Evolutionary conservation across 257 asterid species (phyloP), one percentile per base, ranked within the genome.

Genomic region (Buddleja alternifolia): DNA sequence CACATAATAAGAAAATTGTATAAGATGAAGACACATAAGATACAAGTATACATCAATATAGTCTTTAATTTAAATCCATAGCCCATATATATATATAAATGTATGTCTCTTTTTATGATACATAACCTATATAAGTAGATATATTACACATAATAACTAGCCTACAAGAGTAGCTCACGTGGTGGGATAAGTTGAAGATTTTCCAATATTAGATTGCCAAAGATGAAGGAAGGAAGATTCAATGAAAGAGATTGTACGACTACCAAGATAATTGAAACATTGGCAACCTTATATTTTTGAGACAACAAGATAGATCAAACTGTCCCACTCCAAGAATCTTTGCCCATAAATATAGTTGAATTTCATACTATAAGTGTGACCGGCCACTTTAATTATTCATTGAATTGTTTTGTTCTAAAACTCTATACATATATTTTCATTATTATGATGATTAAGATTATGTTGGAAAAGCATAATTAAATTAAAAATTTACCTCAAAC

Each of bases 401-500:
- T 48, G 0, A 7, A 7, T 10, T 20, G 8, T 54, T 54, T 53
- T 6, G 19, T 25, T 21, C 37, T 14, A 21, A 29, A 29, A 29
- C 34, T 5, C 34, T n/a, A n/a, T n/a, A n/a, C n/a, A n/a, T n/a
- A n/a, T n/a, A n/a, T n/a, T n/a, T n/a, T n/a, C n/a, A n/a, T n/a
- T n/a, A n/a, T n/a, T n/a, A n/a, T n/a, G n/a, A n/a, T n/a, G n/a
- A 53, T 5, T 54, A 17, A 48, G 9, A 42, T 19, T 50, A 10
- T 63, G n/a, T 17, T 58, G 3, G 47, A 32, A 34, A 0, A 37
- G 1, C 9, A 19, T 9, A 39, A 17, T 3, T 14, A 24, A 20
- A 2, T 10, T 21, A 6, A 47, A 11, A 19, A 8, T 4, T 1
- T 14, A 88, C 95, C 96, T 86, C 82, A 12, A 88, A 88, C 79